Evolutionary conservation across 208 protist species (phyloP).

Genomic region (Leishmania martiniquensis): DNA sequence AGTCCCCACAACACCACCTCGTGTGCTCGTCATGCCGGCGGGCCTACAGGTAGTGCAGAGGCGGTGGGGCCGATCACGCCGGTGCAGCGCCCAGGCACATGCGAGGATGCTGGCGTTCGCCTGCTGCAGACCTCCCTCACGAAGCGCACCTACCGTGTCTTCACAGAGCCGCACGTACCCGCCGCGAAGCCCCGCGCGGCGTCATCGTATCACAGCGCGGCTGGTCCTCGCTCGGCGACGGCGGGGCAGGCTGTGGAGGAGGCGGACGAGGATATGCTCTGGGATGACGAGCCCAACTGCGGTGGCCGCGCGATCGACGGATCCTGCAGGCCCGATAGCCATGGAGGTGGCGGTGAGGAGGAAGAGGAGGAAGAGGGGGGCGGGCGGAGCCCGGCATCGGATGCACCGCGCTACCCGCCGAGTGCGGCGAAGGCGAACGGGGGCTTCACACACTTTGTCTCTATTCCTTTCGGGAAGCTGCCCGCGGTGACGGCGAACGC

Average conservation of each 20-base stretch:
- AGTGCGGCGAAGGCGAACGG: conserved; percentile 9
- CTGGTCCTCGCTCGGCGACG: not conserved
- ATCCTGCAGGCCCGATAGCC: not conserved
- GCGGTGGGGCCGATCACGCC: not conserved
- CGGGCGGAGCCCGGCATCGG: not conserved
- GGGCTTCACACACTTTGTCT: conserved; percentile 83
- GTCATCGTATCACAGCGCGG: not conserved
- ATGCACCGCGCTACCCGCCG: conserved; percentile 22
- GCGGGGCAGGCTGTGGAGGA: conserved; percentile 8
- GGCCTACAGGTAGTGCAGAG: not conserved
- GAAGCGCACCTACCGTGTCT: conserved; percentile 43
- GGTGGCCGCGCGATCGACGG: not conserved
- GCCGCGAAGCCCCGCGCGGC: conserved; percentile 1
- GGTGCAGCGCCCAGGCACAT: conserved; percentile 22
- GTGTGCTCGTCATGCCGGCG: not conserved
- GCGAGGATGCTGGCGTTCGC: conserved; percentile 26
- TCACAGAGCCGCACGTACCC: conserved; percentile 32
- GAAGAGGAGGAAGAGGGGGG: not conserved
- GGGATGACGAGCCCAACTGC: conserved; percentile 24
- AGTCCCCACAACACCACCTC: not conserved
- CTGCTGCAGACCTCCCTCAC: conserved; percentile 29
- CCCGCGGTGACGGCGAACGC: conserved; percentile 29
- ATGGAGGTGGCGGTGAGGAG: not conserved
- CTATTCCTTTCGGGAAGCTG: conserved; percentile 71
- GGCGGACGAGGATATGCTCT: conserved; percentile 13